Base-by-base conservation (phyloP, 1,284 basidiomycete genomes). In the Moesziomyces parantarcticus region DNA sequence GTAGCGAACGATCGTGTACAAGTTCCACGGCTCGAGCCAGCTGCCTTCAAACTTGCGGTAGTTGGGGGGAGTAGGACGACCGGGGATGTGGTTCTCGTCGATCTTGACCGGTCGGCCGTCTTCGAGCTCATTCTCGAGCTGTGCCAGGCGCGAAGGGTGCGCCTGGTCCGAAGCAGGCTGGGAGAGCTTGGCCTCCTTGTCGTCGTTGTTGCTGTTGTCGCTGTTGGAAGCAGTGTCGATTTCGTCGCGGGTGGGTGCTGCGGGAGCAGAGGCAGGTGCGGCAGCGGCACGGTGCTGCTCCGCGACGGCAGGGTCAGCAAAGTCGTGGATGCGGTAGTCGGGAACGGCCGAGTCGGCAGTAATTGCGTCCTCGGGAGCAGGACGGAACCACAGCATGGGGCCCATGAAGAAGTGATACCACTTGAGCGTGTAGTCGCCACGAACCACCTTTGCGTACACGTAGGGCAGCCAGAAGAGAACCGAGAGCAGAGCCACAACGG, bases 381-480 rank as follows among this genome's bases (percentile, higher is more conserved):
- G 48, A 7, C 66, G 55, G 14, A 14, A 51, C 66, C 66, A 69
- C 22, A 77, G 65, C 21, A 59, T 18, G 0, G 75, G 72, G n/a
- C 75, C 75, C 53, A 69, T 58, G 55, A 72, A 61, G 26, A 77
- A 54, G 50, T 77, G 75, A 36, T 67, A 77, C 55, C 55, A 61
- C 29, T 60, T 71, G 29, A 77, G 21, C 25, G 69, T 69, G 36
- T 66, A 60, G 39, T 77, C 76, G 3, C 61, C 57, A 22, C 51
- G 60, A 22, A 77, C 54, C 32, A 77, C 69, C 22, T 73, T 61
- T 3, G n/a, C 53, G 58, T 73, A 39, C 22, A 76, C 60, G 34
- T 62, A 78, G 13, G 69, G 76, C 18, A 78, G 46, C 53, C 59
- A 73, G 52, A 78, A 76, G 34, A 74, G 26, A 23, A 64, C 21